Evolutionary conservation across 106 monocot species (phyloP).

Genomic region (Dendrobium chrysotoxum): DNA sequence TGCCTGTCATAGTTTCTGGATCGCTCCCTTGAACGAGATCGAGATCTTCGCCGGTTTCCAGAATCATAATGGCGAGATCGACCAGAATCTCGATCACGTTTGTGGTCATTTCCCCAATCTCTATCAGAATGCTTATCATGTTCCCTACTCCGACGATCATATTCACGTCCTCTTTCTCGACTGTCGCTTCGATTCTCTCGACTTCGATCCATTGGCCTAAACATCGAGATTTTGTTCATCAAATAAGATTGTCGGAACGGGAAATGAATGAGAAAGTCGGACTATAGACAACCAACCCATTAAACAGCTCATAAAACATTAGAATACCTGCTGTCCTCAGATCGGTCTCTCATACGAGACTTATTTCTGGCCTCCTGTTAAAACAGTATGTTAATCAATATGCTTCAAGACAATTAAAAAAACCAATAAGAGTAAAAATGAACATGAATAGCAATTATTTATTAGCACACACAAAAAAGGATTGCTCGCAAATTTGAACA

Average conservation of each 20-base stretch:
- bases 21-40: constrained; percentile 54
- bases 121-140: constrained; percentile 38
- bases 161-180: constrained; percentile 30
- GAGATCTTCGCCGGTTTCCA: constrained; percentile 47
- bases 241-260: background rate
- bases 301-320: background rate
- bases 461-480: background rate
- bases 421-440: constrained; percentile 6
- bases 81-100: constrained; percentile 20
- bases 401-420: background rate
- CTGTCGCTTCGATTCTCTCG: constrained; percentile 24
- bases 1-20: constrained; percentile 60
- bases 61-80: constrained; percentile 41
- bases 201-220: constrained; percentile 59
- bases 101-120: constrained; percentile 41
- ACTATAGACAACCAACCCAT: background rate
- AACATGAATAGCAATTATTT: background rate
- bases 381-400: constrained; percentile 2
- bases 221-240: background rate
- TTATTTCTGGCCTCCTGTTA: constrained; percentile 67
- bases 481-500: background rate
- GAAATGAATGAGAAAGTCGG: background rate
- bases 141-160: constrained; percentile 51
- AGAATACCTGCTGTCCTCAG: constrained; percentile 53
- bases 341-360: constrained; percentile 38